Percentiles rank a stretch among this genome's conserved stretches.
phyloP scores from a whole-genome alignment of 441 rosid species.

The Adansonia gregorii region DNA sequence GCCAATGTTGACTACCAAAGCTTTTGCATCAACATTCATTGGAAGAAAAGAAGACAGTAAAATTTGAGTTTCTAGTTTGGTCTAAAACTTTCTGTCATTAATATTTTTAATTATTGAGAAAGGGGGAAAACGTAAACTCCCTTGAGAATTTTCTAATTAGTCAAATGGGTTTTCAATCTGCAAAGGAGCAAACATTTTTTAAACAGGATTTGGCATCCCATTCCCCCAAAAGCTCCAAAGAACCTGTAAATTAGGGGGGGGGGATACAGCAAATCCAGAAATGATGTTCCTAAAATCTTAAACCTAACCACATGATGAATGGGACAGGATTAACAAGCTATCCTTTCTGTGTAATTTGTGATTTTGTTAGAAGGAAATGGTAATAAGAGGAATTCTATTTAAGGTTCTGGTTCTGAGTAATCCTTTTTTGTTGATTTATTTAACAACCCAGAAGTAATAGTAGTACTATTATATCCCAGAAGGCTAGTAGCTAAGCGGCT shows the following conservation, averaged over 20 bases:
- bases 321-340: neutral
- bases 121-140: neutral
- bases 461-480: too few species aligned
- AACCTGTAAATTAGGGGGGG: neutral
- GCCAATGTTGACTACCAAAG: neutral
- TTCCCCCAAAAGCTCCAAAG: neutral
- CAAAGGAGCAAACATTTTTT: neutral
- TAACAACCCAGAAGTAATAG: too few species aligned
- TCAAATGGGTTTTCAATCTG: neutral
- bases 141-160: neutral
- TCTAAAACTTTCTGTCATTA: neutral
- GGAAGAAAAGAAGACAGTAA: neutral
- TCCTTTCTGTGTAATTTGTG: neutral
- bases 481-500: too few species aligned
- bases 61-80: conserved; percentile 2
- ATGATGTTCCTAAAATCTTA: neutral
- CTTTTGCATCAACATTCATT: neutral
- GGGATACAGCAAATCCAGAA: neutral
- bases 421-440: too few species aligned
- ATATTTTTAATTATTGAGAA: neutral
- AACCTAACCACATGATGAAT: neutral
- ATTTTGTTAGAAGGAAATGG: neutral
- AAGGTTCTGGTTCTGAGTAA: too few species aligned
- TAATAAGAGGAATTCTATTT: neutral
- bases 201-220: neutral